Evolutionary conservation across 352 stramenopile species (phyloP).

Genomic region (Phytopythium ostracodes): DNA sequence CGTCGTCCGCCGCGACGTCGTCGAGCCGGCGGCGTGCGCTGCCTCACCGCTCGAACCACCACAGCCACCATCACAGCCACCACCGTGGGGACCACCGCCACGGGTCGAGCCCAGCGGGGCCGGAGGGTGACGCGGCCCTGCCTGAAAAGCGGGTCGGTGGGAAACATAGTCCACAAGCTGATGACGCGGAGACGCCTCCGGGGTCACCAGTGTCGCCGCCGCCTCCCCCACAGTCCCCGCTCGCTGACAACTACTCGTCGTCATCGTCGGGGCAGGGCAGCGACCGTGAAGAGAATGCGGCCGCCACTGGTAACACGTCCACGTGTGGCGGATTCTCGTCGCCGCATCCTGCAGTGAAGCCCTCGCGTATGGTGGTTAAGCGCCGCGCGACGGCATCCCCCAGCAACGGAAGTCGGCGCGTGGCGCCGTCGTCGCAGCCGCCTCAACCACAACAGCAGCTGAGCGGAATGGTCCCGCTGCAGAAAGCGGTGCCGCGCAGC

Average conservation of each 20-base stretch:
- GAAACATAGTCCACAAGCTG: not conserved
- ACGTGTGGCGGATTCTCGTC: constrained; percentile 13
- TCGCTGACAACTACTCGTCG: constrained; percentile 25
- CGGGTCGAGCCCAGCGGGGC: not conserved
- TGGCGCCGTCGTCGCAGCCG: constrained; percentile 19
- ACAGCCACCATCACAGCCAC: constrained; percentile 1
- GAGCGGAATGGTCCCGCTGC: constrained; percentile 1
- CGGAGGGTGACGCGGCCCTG: not conserved
- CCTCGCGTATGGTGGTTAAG: constrained; percentile 55
- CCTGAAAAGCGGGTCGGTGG: not conserved
- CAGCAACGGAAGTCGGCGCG: constrained; percentile 15
- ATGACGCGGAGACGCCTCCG: not conserved
- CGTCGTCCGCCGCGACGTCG: constrained; percentile 22
- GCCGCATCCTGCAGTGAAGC: constrained; percentile 27
- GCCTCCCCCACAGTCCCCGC: constrained; percentile 19
- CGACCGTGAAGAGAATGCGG: constrained; percentile 37
- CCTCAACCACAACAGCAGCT: constrained; percentile 1
- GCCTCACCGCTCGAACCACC: constrained; percentile 20
- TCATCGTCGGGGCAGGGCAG: constrained; percentile 42
- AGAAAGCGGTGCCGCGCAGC: constrained; percentile 1
- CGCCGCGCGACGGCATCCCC: constrained; percentile 25
- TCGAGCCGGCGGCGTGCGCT: constrained; percentile 12
- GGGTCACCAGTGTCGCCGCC: not conserved
- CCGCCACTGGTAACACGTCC: constrained; percentile 8
- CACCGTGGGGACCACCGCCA: not conserved